Evolutionary conservation across 192 early-diverging fungal genomes (phyloP).

Genomic region (Phlyctochytrium bullatum): DNA sequence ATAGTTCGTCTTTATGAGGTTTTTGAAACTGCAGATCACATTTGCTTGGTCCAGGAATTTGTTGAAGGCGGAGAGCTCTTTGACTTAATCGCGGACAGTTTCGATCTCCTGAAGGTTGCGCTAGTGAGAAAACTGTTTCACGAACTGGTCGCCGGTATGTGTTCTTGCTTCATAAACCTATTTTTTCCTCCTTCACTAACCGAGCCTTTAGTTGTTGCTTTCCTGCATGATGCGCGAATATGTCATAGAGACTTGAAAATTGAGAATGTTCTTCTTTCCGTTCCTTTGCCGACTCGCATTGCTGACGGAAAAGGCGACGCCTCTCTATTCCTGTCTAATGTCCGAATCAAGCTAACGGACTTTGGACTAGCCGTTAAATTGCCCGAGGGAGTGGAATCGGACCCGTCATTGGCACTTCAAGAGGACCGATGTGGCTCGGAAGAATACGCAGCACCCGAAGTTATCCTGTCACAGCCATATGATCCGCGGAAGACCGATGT

Average conservation of each 20-base stretch:
- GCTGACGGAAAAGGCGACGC: neutral
- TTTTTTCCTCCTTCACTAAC: neutral
- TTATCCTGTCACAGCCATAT: slow-evolving; percentile 60
- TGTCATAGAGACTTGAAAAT: slow-evolving; percentile 41
- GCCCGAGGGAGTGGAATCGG: neutral
- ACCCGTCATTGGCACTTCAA: neutral
- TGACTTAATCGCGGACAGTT: slow-evolving; percentile 60
- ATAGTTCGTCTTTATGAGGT: slow-evolving; percentile 63
- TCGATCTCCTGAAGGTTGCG: slow-evolving; percentile 34
- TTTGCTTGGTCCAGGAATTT: slow-evolving; percentile 71
- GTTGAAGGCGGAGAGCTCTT: slow-evolving; percentile 72
- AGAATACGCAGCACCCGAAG: slow-evolving; percentile 76
- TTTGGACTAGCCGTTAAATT: slow-evolving; percentile 40
- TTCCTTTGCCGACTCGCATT: neutral
- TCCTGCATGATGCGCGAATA: slow-evolving; percentile 59
- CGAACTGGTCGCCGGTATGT: slow-evolving; percentile 24
- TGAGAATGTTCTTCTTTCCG: slow-evolving; percentile 35
- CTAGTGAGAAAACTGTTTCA: slow-evolving; percentile 53
- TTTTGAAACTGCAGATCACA: slow-evolving; percentile 59
- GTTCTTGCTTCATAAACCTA: neutral
- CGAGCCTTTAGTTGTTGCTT: slow-evolving; percentile 42
- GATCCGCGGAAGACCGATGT: slow-evolving; percentile 59
- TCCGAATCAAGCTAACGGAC: slow-evolving; percentile 62
- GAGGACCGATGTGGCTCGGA: slow-evolving; percentile 67
- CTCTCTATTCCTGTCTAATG: neutral